phyloP scores from a whole-genome alignment of 2,329 filamentous ascomycete genomes.

The Ophiostoma perfectum region DNA sequence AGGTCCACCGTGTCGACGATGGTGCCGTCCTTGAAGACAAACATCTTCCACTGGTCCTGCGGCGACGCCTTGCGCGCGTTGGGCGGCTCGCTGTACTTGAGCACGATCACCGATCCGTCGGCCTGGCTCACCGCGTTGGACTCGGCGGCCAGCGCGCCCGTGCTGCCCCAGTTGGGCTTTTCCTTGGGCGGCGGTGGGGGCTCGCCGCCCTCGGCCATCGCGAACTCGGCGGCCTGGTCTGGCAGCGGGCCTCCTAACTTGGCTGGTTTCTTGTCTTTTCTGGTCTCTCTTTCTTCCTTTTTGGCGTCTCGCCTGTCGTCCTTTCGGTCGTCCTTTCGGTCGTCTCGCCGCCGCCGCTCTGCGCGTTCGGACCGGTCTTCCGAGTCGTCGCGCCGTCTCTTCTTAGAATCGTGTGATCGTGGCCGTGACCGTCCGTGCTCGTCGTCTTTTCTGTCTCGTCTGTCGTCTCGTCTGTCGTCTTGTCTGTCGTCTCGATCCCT shows the following conservation, averaged over 20 bases:
- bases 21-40: slow-evolving; percentile 81
- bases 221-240: slow-evolving; percentile 56
- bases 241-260: slow-evolving; percentile 46
- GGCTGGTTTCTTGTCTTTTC: neutral
- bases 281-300: neutral
- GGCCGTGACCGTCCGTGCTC: slow-evolving; percentile 15
- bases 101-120: slow-evolving; percentile 66
- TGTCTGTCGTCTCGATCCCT: slow-evolving; percentile 9
- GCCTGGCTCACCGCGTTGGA: slow-evolving; percentile 71
- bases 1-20: slow-evolving; percentile 78
- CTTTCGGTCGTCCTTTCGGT: neutral
- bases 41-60: slow-evolving; percentile 79
- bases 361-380: neutral
- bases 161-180: slow-evolving; percentile 78
- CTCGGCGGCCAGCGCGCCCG: slow-evolving; percentile 78
- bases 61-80: slow-evolving; percentile 84
- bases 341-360: slow-evolving; percentile 13
- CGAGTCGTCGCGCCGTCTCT: slow-evolving; percentile 13
- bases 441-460: neutral
- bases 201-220: slow-evolving; percentile 43
- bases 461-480: neutral
- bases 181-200: slow-evolving; percentile 57
- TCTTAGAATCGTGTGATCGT: slow-evolving; percentile 12
- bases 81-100: slow-evolving; percentile 94
- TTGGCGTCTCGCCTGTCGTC: neutral